Conservation (phyloP, 108 stramenopile species). For the Skeletonema tropicum region DNA sequence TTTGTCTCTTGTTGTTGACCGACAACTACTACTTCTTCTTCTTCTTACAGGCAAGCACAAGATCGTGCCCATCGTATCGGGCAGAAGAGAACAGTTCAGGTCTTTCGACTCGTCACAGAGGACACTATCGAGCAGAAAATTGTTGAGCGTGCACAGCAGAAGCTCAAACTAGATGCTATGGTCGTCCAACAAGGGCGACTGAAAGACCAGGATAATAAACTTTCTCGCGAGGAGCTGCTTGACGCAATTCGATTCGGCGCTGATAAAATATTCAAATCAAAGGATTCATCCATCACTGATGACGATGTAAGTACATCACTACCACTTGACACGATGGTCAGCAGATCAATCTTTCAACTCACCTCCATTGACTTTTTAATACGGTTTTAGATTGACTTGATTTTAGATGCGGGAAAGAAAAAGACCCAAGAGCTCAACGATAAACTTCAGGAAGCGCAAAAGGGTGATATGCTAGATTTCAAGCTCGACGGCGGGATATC, state of each 20-base stretch:
- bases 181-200: slow-evolving; percentile 89
- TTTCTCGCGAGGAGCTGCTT: slow-evolving; percentile 84
- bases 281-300: slow-evolving; percentile 90
- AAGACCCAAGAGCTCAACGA: slow-evolving; percentile 94
- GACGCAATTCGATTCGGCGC: slow-evolving; percentile 96
- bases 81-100: slow-evolving; percentile 95
- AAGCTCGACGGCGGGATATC: slow-evolving; percentile 90
- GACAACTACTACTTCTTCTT: neutral
- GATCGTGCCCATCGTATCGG: slow-evolving; percentile 94
- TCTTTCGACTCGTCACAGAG: slow-evolving; percentile 97
- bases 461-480: slow-evolving; percentile 96
- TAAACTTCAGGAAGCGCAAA: slow-evolving; percentile 94
- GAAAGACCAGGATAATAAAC: slow-evolving; percentile 65
- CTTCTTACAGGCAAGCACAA: slow-evolving; percentile 75
- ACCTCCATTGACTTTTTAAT: neutral
- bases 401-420: slow-evolving; percentile 81
- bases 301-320: slow-evolving; percentile 75
- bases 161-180: slow-evolving; percentile 99
- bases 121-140: slow-evolving; percentile 99
- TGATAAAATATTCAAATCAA: slow-evolving; percentile 95
- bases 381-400: slow-evolving; percentile 71
- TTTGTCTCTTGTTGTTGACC: neutral
- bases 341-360: neutral
- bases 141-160: slow-evolving; percentile 99
- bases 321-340: neutral